Conservation (phyloP, 805 yeast genomes). For the Hanseniaspora nectarophila region DNA sequence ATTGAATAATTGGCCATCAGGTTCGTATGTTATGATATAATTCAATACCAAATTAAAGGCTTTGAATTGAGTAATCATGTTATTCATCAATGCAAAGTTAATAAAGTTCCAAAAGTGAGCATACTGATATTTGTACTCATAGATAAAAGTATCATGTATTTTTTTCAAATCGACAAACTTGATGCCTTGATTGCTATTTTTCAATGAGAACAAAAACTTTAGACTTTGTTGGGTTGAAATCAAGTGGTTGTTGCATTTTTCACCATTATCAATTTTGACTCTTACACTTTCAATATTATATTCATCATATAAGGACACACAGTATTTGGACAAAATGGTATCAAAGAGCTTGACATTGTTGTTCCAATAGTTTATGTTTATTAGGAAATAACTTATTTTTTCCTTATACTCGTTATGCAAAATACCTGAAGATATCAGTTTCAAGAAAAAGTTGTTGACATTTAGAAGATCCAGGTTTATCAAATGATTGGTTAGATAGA, state of each 20-base stretch:
- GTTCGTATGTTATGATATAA: slow-evolving; percentile 3
- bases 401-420: slow-evolving; percentile 3
- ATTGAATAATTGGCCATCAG: background rate
- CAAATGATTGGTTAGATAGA: slow-evolving; percentile 3
- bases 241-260: background rate
- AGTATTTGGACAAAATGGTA: slow-evolving; percentile 5
- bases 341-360: slow-evolving; percentile 8
- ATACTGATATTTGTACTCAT: slow-evolving; percentile 2
- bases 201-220: background rate
- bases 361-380: slow-evolving; percentile 2
- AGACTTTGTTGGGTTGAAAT: background rate
- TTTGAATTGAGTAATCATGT: background rate
- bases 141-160: background rate
- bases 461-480: background rate
- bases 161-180: background rate
- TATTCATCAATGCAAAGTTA: background rate
- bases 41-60: background rate
- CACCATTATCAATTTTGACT: background rate
- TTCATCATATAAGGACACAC: background rate
- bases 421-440: slow-evolving; percentile 9
- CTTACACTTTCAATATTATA: background rate
- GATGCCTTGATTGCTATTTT: background rate
- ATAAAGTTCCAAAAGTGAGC: slow-evolving; percentile 3
- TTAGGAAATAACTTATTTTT: slow-evolving; percentile 2
- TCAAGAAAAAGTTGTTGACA: slow-evolving; percentile 11